These are phyloP conservation scores for Castanospermum australe DNA, from an alignment of 306 rosid genomes.

Conservation along the genomic window DNA sequence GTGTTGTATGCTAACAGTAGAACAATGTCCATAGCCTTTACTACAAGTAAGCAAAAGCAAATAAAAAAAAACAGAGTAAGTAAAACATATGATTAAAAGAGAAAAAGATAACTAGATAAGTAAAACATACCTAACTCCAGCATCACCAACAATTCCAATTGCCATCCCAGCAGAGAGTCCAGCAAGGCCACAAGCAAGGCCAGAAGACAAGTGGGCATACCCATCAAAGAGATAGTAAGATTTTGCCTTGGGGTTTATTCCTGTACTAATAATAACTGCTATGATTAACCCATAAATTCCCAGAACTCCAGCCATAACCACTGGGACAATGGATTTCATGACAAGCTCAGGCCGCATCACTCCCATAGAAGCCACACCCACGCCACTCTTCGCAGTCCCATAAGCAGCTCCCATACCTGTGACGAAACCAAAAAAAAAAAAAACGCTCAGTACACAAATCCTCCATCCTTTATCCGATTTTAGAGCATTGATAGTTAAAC, in stretches of 20 bases:
- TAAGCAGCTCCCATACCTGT: constrained; percentile 85
- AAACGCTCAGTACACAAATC: no score
- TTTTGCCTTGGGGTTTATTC: constrained; percentile 78
- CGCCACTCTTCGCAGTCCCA: constrained; percentile 81
- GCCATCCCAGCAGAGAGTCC: constrained; percentile 89
- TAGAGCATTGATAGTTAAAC: no score
- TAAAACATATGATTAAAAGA: no score
- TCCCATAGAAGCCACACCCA: constrained; percentile 85
- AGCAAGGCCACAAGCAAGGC: constrained; percentile 83
- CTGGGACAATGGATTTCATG: constrained; percentile 82
- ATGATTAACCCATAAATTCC: constrained; percentile 74
- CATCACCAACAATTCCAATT: constrained; percentile 81
- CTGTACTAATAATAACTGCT: constrained; percentile 78
- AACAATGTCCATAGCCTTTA: background rate
- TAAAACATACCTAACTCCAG: constrained; percentile 63
- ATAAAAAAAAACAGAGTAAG: background rate
- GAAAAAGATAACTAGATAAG: background rate
- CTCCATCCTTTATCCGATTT: no score
- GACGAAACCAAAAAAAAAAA: no score
- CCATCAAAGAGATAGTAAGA: constrained; percentile 78
- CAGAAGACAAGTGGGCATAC: constrained; percentile 80
- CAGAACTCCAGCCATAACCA: constrained; percentile 84
- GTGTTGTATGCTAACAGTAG: background rate
- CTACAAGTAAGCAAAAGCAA: background rate
- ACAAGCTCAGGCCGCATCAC: constrained; percentile 88